Base-by-base conservation (phyloP, 495 filamentous ascomycete genomes). In the Aspergillus asperescens region DNA sequence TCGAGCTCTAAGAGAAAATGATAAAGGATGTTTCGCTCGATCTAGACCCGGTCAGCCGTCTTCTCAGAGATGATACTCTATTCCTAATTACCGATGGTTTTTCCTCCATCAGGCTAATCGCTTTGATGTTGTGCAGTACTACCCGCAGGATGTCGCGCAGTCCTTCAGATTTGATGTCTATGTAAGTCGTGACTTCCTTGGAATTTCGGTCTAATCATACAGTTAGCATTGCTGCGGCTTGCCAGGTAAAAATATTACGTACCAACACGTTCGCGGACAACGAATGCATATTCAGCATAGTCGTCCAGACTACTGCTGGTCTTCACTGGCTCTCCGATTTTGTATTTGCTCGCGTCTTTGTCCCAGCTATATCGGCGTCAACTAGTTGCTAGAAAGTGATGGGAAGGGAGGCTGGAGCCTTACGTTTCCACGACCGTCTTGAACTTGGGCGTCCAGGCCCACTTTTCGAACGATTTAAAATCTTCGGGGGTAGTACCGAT, bases 311-410 rank as follows among this genome's bases (percentile, higher is more conserved):
- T 38, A 38, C 35, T 38, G 35, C 35, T 38, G 35, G 35, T 38
- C 35, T 38, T 13, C 18, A 38, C 35, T 38, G 18, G 35, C 35
- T 38, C 35, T 38, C 18, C 18, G 35, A 56, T 57, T 48, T 57
- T 64, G 56, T 64, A 64, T 64, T 56, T 64, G 34, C 53, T 58
- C 32, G 56, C 46, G 31, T 59, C 56, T 62, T 62, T 64, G 55
- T 64, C 58, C 61, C 46, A 50, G 15, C 61, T 64, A 59, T 20
- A 59, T 28, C 42, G 16, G 15, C 27, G 49, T 60, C 52, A 61
- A 51, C 47, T 38, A 38, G 35, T 38, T 38, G 16, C 46, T 55
- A 50, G 40, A 34, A 24, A 38, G 35, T 38, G 42, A 41, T 23
- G 34, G 34, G 38, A 56, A 50, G 48, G 37, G 46, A 44, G 16